Evolutionary conservation across 495 filamentous ascomycete species (phyloP), one percentile per base, ranked within the genome.

Genomic region (Chaetomidium leptoderma): DNA sequence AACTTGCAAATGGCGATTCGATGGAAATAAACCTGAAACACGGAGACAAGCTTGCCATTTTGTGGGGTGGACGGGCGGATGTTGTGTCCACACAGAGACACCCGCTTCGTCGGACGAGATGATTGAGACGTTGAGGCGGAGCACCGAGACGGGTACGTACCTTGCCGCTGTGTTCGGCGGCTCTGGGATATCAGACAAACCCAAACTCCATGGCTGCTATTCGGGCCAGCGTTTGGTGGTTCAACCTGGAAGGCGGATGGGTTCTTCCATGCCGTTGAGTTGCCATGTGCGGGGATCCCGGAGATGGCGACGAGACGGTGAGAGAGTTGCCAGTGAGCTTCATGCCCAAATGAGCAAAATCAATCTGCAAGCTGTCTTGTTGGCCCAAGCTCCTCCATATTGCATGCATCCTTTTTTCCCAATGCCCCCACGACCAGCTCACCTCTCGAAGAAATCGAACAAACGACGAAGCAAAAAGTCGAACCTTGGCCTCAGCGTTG

Each of bases 21-120:
- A 62, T 65, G 51, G 61, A 66, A 71, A 70, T n/a, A 66, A 69
- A 72, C 55, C 62, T 77, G 74, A 75, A 76, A 77, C 74, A 70
- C 66, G 71, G 70, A 73, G 70, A 66, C 49, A 40, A 65, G 47
- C 61, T 66, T 55, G 40, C 46, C 50, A 42, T 57, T 50, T 33
- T 43, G 53, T 48, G 53, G 51, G 47, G 52, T 21, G 36, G 51
- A 45, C 16, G 55, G n/a, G 48, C 29, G 58, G 26, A 42, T 53
- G 35, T 56, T 33, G 58, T 39, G 57, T 49, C 59, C 36, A 52
- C 27, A 58, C 46, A 61, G 40, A 59, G 44, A 42, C 39, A 51
- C 50, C 50, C 57, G 17, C 26, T n/a, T 17, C 30, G 48, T 55
- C 45, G 8, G 46, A 58, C 52, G 30, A 32, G 35, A 47, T 46